Conservation (phyloP, 805 yeast genomes). For the Suhomyces faveliae region DNA sequence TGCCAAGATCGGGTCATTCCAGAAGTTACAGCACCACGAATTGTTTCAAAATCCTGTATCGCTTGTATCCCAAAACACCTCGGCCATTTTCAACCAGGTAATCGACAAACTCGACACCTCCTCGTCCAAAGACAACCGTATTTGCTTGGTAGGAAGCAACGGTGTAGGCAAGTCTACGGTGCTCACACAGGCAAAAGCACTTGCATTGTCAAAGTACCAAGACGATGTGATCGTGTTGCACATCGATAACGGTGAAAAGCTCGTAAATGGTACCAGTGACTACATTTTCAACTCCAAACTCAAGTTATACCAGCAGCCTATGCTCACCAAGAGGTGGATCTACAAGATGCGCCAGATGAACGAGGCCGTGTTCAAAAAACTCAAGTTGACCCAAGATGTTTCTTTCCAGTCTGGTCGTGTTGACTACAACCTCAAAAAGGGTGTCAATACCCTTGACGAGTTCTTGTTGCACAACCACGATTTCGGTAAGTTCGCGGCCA, state of each 20-base stretch:
- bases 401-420: slow-evolving; percentile 31
- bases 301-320: slow-evolving; percentile 68
- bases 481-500: slow-evolving; percentile 39
- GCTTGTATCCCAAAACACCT: slow-evolving; percentile 52
- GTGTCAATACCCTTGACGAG: slow-evolving; percentile 27
- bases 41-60: slow-evolving; percentile 60
- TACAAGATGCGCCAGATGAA: slow-evolving; percentile 43
- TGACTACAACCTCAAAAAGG: slow-evolving; percentile 33
- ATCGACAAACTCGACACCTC: slow-evolving; percentile 31
- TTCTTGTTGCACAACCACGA: slow-evolving; percentile 29
- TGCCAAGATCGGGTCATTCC: slow-evolving; percentile 59
- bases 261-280: slow-evolving; percentile 74
- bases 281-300: slow-evolving; percentile 53
- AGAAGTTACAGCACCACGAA: slow-evolving; percentile 67
- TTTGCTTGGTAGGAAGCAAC: slow-evolving; percentile 61
- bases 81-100: slow-evolving; percentile 37
- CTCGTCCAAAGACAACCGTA: slow-evolving; percentile 44
- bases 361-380: slow-evolving; percentile 30
- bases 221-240: slow-evolving; percentile 53
- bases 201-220: slow-evolving; percentile 38
- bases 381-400: slow-evolving; percentile 36
- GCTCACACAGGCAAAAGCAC: slow-evolving; percentile 65
- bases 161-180: slow-evolving; percentile 82
- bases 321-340: slow-evolving; percentile 63
- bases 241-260: slow-evolving; percentile 56